Conservation (phyloP, 805 yeast genomes). For the Myxozyma vanderwaltii region DNA sequence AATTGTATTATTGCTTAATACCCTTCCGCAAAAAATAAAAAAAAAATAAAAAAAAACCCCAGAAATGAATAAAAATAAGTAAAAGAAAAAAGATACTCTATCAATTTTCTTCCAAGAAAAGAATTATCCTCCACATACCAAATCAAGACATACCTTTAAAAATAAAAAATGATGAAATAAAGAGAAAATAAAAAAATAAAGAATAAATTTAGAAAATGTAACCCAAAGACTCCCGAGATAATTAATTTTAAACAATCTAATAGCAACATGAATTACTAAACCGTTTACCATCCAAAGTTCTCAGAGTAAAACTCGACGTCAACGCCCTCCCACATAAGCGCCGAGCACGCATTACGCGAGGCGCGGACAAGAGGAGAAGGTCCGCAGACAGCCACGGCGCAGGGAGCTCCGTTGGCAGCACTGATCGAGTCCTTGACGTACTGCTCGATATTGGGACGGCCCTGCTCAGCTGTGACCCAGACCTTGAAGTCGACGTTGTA, state of each 20-base stretch:
- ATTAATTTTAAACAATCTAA: slow-evolving; percentile 3
- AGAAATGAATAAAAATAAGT: background rate
- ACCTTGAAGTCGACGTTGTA: slow-evolving; percentile 35
- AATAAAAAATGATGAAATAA: background rate
- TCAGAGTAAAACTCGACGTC: slow-evolving; percentile 39
- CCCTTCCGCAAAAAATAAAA: background rate
- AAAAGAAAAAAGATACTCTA: background rate
- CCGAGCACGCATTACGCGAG: slow-evolving; percentile 37
- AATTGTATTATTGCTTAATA: background rate
- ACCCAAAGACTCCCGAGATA: slow-evolving; percentile 1
- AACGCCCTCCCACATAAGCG: slow-evolving; percentile 35
- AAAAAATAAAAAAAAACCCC: background rate
- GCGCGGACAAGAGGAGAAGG: slow-evolving; percentile 39
- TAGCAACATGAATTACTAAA: slow-evolving; percentile 2
- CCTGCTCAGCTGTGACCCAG: slow-evolving; percentile 41
- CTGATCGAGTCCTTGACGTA: slow-evolving; percentile 32
- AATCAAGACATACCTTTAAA: background rate
- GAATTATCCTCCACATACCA: slow-evolving; percentile 3
- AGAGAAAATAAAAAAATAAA: background rate
- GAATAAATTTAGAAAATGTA: background rate
- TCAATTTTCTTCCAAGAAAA: background rate
- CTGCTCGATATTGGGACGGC: slow-evolving; percentile 39
- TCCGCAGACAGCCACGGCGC: slow-evolving; percentile 40
- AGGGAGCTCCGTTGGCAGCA: slow-evolving; percentile 28
- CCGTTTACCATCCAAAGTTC: slow-evolving; percentile 40